Conservation (phyloP, 352 stramenopile species). For the Globisporangium okanoganense region DNA sequence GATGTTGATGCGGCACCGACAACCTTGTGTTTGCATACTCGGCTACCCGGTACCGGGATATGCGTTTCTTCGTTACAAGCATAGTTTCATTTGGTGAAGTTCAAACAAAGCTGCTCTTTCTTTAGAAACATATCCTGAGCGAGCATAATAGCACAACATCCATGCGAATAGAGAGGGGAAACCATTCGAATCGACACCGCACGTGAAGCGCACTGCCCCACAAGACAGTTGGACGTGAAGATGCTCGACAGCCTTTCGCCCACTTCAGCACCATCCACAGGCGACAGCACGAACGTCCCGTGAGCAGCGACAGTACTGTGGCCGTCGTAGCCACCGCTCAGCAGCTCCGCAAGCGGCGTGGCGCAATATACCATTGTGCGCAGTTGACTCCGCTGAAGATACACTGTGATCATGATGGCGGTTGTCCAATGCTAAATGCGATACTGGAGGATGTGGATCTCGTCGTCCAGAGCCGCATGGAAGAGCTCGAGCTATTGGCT, state of each 20-base stretch:
- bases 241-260: too few relatives aligned
- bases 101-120: too few relatives aligned
- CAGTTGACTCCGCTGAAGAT: too few relatives aligned
- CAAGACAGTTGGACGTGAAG: background rate
- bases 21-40: background rate
- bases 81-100: too few relatives aligned
- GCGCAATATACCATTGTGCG: slow-evolving; percentile 10
- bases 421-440: too few relatives aligned
- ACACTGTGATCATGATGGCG: too few relatives aligned
- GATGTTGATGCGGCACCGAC: background rate
- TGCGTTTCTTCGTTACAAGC: too few relatives aligned
- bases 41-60: background rate
- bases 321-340: background rate
- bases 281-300: background rate
- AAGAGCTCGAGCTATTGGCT: slow-evolving; percentile 13
- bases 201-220: background rate
- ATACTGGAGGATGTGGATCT: slow-evolving; percentile 9
- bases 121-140: background rate
- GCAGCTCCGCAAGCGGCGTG: background rate
- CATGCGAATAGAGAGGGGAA: too few relatives aligned
- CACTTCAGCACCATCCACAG: background rate
- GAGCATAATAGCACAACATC: too few relatives aligned
- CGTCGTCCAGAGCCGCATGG: slow-evolving; percentile 1
- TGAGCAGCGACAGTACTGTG: background rate
- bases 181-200: background rate